These are phyloP conservation scores for Tricholoma furcatifolium DNA, from an alignment of 768 basidiomycete genomes.

Conservation along the genomic window DNA sequence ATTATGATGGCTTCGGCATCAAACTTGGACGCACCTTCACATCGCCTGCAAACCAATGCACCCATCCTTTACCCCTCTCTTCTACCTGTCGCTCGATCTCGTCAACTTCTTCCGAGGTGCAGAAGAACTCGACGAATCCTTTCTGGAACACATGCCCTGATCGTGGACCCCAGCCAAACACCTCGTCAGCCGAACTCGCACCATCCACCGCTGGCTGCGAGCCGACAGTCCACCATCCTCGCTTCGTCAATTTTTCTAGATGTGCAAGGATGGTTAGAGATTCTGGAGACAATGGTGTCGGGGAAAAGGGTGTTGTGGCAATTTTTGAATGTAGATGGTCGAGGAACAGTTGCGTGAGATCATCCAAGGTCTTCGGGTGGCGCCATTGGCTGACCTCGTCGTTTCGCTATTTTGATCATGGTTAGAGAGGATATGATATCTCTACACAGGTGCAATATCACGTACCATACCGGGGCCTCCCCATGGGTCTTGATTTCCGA, in stretches of 20 bases:
- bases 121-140: slow-evolving; percentile 97
- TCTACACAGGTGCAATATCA: slow-evolving; percentile 13
- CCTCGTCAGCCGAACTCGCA: slow-evolving; percentile 64
- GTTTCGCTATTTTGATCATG: slow-evolving; percentile 41
- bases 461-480: slow-evolving; percentile 66
- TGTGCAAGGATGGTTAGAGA: slow-evolving; percentile 77
- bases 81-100: slow-evolving; percentile 57
- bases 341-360: slow-evolving; percentile 79
- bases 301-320: slow-evolving; percentile 85
- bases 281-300: slow-evolving; percentile 77
- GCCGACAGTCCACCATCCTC: slow-evolving; percentile 94
- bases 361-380: slow-evolving; percentile 56
- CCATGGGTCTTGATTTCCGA: slow-evolving; percentile 79
- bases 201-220: slow-evolving; percentile 95
- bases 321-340: slow-evolving; percentile 75
- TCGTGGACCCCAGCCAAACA: slow-evolving; percentile 92
- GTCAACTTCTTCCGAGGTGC: slow-evolving; percentile 54
- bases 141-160: slow-evolving; percentile 98
- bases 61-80: slow-evolving; percentile 56
- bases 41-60: slow-evolving; percentile 88
- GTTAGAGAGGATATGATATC: not conserved
- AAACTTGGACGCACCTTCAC: slow-evolving; percentile 49
- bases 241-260: slow-evolving; percentile 71
- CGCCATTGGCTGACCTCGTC: slow-evolving; percentile 77
- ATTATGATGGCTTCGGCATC: not conserved